Evolutionary conservation across 805 yeast genomes (phyloP), one percentile per base, ranked within the genome.

Genomic region (Metschnikowia cerradonensis): DNA sequence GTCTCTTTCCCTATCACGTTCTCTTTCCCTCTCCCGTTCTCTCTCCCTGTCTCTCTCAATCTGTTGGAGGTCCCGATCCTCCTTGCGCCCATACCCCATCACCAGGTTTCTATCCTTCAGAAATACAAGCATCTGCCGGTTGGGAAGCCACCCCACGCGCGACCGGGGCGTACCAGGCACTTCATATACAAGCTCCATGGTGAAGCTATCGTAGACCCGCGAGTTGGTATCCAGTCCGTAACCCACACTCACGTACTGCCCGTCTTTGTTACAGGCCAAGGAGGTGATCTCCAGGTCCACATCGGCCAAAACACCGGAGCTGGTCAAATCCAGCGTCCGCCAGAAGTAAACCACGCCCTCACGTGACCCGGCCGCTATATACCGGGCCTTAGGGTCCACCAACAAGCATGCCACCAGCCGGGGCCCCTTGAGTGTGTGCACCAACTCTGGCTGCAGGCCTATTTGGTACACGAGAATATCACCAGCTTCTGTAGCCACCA

Each of bases 261-360:
- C 82, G 54, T 80, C 84, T 45, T 70, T 62, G 31, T 76, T 70
- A 17, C 71, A 60, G 32, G 68, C 72, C 13, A 80, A 55, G 13
- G 70, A 56, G 2, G 68, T 57, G 7, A 81, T 63, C 1, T 79
- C 70, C 50, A 76, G 76, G 58, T 78, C 80, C 4, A 73, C 62
- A 32, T 67, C 56, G 35, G 76, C 62, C 11, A 77, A 58, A 0
- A 76, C 73, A 34, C 63, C 60, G n/a, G 60, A 50, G 42, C 67
- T 48, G 15, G 72, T 64, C 64, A 80, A 64, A 26, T 71, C 68
- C 1, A 61, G 52, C 6, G 76, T 60, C 37, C 70, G 67, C 84
- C 84, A 82, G 10, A 80, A 37, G 17, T 81, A 72, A 6, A 80
- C 73, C 17, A 77, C 71, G 23, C 86, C 86, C 52, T 82, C 87